Percentiles rank a stretch among this genome's conserved stretches.
Evolutionary conservation across 2,329 filamentous ascomycete species (phyloP).

Genomic region (Rutstroemia sp.): DNA sequence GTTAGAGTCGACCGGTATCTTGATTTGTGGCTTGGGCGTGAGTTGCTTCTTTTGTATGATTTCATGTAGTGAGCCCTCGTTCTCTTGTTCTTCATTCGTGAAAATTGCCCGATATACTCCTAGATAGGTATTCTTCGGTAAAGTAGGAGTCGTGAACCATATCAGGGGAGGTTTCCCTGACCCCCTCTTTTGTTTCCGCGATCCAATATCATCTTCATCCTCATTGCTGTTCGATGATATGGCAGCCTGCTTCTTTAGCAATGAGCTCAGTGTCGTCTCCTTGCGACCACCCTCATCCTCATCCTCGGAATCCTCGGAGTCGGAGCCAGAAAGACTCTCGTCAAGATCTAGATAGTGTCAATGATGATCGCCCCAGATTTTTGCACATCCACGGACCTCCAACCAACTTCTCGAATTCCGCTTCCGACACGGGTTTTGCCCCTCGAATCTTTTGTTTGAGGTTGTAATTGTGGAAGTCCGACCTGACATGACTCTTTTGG

Average conservation of each 20-base stretch:
- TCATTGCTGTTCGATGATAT: conserved; percentile 43
- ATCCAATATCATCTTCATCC: conserved; percentile 40
- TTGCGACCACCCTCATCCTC: conserved; percentile 49
- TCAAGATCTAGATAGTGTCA: conserved; percentile 55
- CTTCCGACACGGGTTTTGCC: conserved; percentile 62
- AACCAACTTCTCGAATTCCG: conserved; percentile 79
- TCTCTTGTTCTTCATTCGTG: conserved; percentile 60
- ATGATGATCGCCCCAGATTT: conserved; percentile 11
- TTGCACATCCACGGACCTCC: conserved; percentile 34
- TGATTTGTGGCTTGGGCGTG: conserved; percentile 45
- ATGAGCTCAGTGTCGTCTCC: conserved; percentile 64
- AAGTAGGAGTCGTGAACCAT: conserved; percentile 72
- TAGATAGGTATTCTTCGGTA: conserved; percentile 73
- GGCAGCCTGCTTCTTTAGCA: conserved; percentile 78
- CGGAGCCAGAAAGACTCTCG: conserved; percentile 84
- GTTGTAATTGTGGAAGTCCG: conserved; percentile 91
- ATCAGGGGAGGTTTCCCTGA: conserved; percentile 67
- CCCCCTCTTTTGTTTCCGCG: conserved; percentile 43
- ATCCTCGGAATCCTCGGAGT: conserved; percentile 63
- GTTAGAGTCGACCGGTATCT: conserved; percentile 43
- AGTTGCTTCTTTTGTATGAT: conserved; percentile 72
- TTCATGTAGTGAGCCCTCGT: conserved; percentile 53
- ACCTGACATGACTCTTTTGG: conserved; percentile 78
- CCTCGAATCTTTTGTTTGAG: conserved; percentile 84
- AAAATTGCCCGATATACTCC: conserved; percentile 83